A percentile compares a stretch with the other conserved stretches of the same genome.
These are phyloP conservation scores for Penicillium bialowiezense DNA, from an alignment of 495 filamentous ascomycete species.

Conservation along the genomic window DNA sequence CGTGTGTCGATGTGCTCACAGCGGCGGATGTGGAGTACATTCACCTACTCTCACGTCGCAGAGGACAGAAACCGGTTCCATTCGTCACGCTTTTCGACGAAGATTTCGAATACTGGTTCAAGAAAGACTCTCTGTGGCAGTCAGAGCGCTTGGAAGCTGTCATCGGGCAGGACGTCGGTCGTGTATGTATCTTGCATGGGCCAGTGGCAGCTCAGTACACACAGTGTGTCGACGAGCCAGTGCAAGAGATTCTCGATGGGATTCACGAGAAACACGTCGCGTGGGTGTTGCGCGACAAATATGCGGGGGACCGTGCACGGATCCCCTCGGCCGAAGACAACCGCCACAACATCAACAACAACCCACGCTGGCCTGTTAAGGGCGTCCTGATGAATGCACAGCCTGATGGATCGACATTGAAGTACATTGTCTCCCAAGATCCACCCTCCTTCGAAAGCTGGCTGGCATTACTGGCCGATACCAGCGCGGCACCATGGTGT, in stretches of 20 bases:
- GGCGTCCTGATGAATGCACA: not conserved
- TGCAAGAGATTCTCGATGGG: constrained; percentile 27
- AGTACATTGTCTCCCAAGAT: not conserved
- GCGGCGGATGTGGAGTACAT: not conserved
- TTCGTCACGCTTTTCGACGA: constrained; percentile 28
- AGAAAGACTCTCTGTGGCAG: constrained; percentile 43
- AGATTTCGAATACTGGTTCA: constrained; percentile 39
- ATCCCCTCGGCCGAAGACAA: not conserved
- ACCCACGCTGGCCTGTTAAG: not conserved
- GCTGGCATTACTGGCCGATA: not conserved
- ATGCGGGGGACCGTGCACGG: not conserved
- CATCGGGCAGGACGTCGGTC: constrained; percentile 30
- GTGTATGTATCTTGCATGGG: constrained; percentile 41
- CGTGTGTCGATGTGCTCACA: not conserved
- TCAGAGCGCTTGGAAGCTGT: constrained; percentile 40
- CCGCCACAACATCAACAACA: too few relatives aligned
- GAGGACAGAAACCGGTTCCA: constrained; percentile 35
- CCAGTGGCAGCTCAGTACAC: constrained; percentile 37
- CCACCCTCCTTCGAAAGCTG: not conserved
- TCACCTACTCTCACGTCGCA: constrained; percentile 1
- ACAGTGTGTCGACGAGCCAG: constrained; percentile 22
- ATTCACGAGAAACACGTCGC: constrained; percentile 12
- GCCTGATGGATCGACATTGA: not conserved
- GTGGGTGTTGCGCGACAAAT: not conserved
- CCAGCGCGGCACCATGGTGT: not conserved